phyloP scores from a whole-genome alignment of 2,329 filamentous ascomycete genomes.

The Colletotrichum zoysiae region DNA sequence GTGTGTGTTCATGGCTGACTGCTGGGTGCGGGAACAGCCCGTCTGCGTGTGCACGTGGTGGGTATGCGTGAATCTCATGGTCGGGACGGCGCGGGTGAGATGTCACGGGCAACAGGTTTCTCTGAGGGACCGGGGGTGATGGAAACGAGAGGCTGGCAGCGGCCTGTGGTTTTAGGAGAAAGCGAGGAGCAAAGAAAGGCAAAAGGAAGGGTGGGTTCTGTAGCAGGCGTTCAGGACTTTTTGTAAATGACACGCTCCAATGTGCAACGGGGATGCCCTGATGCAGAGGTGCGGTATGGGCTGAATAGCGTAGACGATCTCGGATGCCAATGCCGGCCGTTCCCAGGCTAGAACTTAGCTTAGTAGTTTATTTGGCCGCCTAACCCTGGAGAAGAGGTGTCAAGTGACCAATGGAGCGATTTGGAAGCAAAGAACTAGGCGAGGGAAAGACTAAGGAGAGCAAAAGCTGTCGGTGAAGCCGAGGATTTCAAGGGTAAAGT shows the following conservation, averaged over 20 bases:
- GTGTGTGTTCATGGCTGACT: slow-evolving; percentile 33
- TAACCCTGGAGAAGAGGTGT: background rate
- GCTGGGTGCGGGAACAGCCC: slow-evolving; percentile 16
- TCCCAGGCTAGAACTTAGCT: background rate
- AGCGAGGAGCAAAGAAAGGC: slow-evolving; percentile 1
- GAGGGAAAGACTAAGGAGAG: background rate
- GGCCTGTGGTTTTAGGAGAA: background rate
- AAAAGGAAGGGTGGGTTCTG: background rate
- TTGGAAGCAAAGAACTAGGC: background rate
- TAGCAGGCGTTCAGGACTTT: slow-evolving; percentile 19
- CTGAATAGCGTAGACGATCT: background rate
- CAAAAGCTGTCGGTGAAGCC: slow-evolving; percentile 12
- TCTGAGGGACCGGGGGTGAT: background rate
- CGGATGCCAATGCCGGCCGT: slow-evolving; percentile 23
- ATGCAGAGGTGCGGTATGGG: background rate
- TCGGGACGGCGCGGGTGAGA: too few species aligned
- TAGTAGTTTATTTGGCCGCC: slow-evolving; percentile 1
- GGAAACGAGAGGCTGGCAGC: background rate
- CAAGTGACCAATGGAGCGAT: slow-evolving; percentile 16
- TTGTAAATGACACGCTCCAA: slow-evolving; percentile 22
- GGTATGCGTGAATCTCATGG: slow-evolving; percentile 1
- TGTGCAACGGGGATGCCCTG: background rate
- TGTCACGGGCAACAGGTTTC: background rate
- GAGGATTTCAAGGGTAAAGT: slow-evolving; percentile 9
- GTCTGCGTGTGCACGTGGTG: background rate